Conservation (phyloP, 176 grass and related monocot genomes). For the Leersia perrieri region DNA sequence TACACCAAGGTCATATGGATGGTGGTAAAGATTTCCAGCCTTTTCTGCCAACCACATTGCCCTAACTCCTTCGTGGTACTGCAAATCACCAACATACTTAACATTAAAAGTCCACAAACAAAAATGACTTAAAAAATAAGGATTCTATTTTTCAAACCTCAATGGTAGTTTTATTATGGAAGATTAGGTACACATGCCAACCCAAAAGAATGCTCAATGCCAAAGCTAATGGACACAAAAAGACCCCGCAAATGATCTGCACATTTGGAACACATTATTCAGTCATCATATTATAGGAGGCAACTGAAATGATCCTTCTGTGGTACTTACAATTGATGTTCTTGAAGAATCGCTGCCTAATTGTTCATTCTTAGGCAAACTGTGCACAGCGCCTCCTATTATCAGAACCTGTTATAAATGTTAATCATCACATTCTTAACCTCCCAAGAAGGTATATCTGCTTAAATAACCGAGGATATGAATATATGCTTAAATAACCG, state of each 20-base stretch:
- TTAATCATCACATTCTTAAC: conserved; percentile 32
- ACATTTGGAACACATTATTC: conserved; percentile 6
- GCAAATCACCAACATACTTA: conserved; percentile 34
- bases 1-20: conserved; percentile 83
- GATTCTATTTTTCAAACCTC: conserved; percentile 64
- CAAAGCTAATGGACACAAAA: conserved; percentile 73
- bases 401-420: conserved; percentile 64
- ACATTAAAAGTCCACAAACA: conserved; percentile 6
- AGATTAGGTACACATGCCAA: conserved; percentile 92
- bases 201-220: conserved; percentile 62
- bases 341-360: conserved; percentile 68
- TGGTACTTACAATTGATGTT: conserved; percentile 74
- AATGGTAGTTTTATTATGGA: conserved; percentile 98
- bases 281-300: background rate
- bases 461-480: conserved; percentile 31
- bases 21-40: conserved; percentile 74
- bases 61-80: conserved; percentile 96
- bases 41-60: conserved; percentile 93
- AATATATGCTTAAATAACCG: conserved; percentile 60
- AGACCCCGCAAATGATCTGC: conserved; percentile 75
- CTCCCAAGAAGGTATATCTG: conserved; percentile 3
- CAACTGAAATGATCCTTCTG: conserved; percentile 23
- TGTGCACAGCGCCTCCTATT: conserved; percentile 56
- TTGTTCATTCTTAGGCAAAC: conserved; percentile 52
- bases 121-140: background rate